A percentile compares a stretch with the other conserved stretches of the same genome.
These are phyloP conservation scores for Curvularia lunata DNA, from an alignment of 2,329 filamentous ascomycete species.

Conservation along the genomic window DNA sequence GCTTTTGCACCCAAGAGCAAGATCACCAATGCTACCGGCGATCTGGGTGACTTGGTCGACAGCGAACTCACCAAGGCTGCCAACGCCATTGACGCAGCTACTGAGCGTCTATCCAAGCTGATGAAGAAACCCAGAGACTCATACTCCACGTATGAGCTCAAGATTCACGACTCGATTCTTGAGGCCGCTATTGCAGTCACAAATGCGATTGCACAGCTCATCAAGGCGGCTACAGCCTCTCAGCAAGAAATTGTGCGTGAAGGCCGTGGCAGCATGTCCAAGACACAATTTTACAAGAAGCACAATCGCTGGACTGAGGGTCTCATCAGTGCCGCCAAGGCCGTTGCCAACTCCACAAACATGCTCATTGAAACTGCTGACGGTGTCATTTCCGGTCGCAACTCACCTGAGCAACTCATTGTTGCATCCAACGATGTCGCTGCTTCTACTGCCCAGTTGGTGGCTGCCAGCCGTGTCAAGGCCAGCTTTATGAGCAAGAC, in stretches of 20 bases:
- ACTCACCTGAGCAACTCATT: slow-evolving; percentile 95
- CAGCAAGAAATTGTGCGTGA: slow-evolving; percentile 97
- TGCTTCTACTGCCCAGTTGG: slow-evolving; percentile 93
- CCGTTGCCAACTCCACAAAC: slow-evolving; percentile 91
- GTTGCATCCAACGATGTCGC: slow-evolving; percentile 97
- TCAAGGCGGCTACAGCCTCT: slow-evolving; percentile 90
- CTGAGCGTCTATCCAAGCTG: slow-evolving; percentile 85
- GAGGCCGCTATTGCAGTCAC: slow-evolving; percentile 93
- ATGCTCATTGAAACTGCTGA: slow-evolving; percentile 97
- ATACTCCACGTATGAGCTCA: slow-evolving; percentile 94
- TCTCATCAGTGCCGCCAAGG: slow-evolving; percentile 95
- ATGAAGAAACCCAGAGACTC: slow-evolving; percentile 96
- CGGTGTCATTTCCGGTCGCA: slow-evolving; percentile 88
- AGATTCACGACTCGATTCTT: slow-evolving; percentile 93
- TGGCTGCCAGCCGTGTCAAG: slow-evolving; percentile 94
- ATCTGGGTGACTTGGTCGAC: slow-evolving; percentile 92
- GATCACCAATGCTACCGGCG: slow-evolving; percentile 77
- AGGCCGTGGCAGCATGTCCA: slow-evolving; percentile 83
- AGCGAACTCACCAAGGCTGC: slow-evolving; percentile 90
- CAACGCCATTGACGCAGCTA: slow-evolving; percentile 91
- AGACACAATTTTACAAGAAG: slow-evolving; percentile 98
- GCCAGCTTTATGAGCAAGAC: slow-evolving; percentile 98
- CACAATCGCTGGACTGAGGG: slow-evolving; percentile 99
- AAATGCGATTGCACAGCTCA: slow-evolving; percentile 89
- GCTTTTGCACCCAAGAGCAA: slow-evolving; percentile 89